Evolutionary conservation across 1,284 basidiomycete species (phyloP).

Genomic region (Boletus subluridellus): DNA sequence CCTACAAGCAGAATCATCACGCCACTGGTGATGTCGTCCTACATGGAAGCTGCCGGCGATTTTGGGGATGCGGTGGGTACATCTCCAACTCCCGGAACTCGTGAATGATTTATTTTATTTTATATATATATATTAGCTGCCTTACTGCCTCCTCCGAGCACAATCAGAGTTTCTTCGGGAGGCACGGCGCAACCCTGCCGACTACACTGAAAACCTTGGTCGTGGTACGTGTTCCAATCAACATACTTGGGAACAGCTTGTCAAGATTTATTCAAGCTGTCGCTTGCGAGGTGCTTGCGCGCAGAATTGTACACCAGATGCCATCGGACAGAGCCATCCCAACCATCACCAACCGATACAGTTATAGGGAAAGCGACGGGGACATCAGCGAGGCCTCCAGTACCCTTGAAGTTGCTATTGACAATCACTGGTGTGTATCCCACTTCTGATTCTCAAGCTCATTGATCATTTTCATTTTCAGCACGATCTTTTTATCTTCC

Average conservation of each 20-base stretch:
- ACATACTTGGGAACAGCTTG: background rate
- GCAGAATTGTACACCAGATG: slow-evolving; percentile 70
- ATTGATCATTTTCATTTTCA: slow-evolving; percentile 28
- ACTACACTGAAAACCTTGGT: slow-evolving; percentile 81
- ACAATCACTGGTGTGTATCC: slow-evolving; percentile 61
- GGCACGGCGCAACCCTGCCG: slow-evolving; percentile 69
- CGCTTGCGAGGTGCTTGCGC: slow-evolving; percentile 86
- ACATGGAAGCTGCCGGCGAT: slow-evolving; percentile 65
- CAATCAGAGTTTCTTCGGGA: slow-evolving; percentile 75
- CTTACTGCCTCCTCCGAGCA: slow-evolving; percentile 79
- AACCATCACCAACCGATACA: slow-evolving; percentile 78
- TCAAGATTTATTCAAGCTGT: slow-evolving; percentile 44
- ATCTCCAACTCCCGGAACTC: background rate
- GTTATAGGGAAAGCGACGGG: slow-evolving; percentile 71
- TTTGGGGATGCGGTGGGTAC: slow-evolving; percentile 73
- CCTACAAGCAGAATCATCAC: slow-evolving; percentile 73
- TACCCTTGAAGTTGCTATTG: slow-evolving; percentile 33
- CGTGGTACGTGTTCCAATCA: slow-evolving; percentile 50
- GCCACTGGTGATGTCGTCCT: slow-evolving; percentile 63
- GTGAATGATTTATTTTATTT: background rate
- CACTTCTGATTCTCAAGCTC: background rate
- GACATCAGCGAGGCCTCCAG: slow-evolving; percentile 29
- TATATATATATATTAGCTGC: slow-evolving; percentile 47
- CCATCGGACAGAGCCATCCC: slow-evolving; percentile 60
- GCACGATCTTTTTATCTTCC: slow-evolving; percentile 83